Conservation (phyloP, 768 basidiomycete species). For the Leccinum barrowsii region DNA sequence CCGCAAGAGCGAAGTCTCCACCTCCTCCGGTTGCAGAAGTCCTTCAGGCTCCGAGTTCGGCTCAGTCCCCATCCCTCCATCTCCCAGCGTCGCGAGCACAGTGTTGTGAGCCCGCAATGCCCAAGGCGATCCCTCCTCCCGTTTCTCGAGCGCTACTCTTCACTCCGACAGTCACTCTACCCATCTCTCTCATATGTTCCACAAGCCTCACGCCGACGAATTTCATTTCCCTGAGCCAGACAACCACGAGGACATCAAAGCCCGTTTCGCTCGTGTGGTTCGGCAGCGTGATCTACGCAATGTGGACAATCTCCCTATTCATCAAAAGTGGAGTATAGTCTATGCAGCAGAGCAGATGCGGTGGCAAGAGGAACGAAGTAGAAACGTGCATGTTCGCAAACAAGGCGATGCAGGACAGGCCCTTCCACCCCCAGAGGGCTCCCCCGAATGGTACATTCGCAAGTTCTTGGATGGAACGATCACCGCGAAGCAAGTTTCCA, state of each 20-base stretch:
- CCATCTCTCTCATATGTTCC: slow-evolving; percentile 49
- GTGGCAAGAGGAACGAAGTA: slow-evolving; percentile 69
- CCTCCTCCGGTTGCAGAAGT: slow-evolving; percentile 45
- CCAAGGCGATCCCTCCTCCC: slow-evolving; percentile 58
- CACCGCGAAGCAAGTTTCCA: slow-evolving; percentile 73
- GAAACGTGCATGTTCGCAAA: slow-evolving; percentile 58
- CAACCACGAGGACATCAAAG: slow-evolving; percentile 73
- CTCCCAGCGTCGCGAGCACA: slow-evolving; percentile 28
- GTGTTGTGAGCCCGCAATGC: slow-evolving; percentile 51
- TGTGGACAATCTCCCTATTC: slow-evolving; percentile 57
- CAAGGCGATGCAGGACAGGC: slow-evolving; percentile 58
- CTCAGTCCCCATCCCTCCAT: slow-evolving; percentile 35
- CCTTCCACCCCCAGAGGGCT: slow-evolving; percentile 53
- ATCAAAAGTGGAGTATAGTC: slow-evolving; percentile 92
- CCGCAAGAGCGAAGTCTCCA: slow-evolving; percentile 55
- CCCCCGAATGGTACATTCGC: slow-evolving; percentile 91
- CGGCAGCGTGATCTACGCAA: slow-evolving; percentile 64
- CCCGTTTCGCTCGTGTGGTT: slow-evolving; percentile 73
- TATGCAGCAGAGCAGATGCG: slow-evolving; percentile 76
- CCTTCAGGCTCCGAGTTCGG: slow-evolving; percentile 55
- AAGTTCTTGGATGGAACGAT: slow-evolving; percentile 87
- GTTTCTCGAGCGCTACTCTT: slow-evolving; percentile 43
- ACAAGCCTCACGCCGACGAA: slow-evolving; percentile 49
- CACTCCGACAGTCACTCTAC: slow-evolving; percentile 48
- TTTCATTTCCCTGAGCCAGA: slow-evolving; percentile 79